These are phyloP conservation scores for Auricularia sp. DNA, from an alignment of 768 basidiomycete species.

Conservation along the genomic window DNA sequence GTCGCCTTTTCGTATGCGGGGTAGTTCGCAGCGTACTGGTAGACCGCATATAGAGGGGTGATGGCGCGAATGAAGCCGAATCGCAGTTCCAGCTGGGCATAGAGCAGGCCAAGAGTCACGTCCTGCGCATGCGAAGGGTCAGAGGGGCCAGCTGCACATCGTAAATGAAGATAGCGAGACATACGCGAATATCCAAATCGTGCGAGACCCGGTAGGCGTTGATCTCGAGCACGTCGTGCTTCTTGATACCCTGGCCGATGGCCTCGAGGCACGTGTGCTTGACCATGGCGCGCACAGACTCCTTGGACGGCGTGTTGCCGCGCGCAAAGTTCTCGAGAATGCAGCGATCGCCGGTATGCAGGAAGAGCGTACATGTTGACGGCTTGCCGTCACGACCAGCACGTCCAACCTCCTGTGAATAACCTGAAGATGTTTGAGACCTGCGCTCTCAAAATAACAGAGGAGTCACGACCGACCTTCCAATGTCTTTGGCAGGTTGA, in stretches of 20 bases:
- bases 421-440: neutral
- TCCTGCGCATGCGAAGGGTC: slow-evolving; percentile 15
- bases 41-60: slow-evolving; percentile 37
- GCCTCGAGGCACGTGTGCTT: slow-evolving; percentile 12
- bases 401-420: slow-evolving; percentile 37
- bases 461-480: slow-evolving; percentile 24
- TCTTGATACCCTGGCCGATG: slow-evolving; percentile 4
- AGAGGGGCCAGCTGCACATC: too few species aligned
- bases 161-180: slow-evolving; percentile 4
- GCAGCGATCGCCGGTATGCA: slow-evolving; percentile 33
- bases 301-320: slow-evolving; percentile 36
- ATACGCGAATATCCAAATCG: slow-evolving; percentile 30
- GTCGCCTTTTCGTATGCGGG: slow-evolving; percentile 20
- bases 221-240: slow-evolving; percentile 10
- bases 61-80: slow-evolving; percentile 33
- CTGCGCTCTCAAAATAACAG: neutral
- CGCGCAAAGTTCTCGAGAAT: slow-evolving; percentile 39
- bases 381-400: slow-evolving; percentile 34
- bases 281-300: slow-evolving; percentile 13
- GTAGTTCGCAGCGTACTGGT: slow-evolving; percentile 26
- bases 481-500: slow-evolving; percentile 36
- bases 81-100: slow-evolving; percentile 40
- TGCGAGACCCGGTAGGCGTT: slow-evolving; percentile 8
- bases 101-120: slow-evolving; percentile 35
- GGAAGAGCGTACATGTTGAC: slow-evolving; percentile 37